Percentiles rank a stretch among this genome's conserved stretches.
Conservation (phyloP, 306 rosid genomes). For the Sechiopsis laciniata region DNA sequence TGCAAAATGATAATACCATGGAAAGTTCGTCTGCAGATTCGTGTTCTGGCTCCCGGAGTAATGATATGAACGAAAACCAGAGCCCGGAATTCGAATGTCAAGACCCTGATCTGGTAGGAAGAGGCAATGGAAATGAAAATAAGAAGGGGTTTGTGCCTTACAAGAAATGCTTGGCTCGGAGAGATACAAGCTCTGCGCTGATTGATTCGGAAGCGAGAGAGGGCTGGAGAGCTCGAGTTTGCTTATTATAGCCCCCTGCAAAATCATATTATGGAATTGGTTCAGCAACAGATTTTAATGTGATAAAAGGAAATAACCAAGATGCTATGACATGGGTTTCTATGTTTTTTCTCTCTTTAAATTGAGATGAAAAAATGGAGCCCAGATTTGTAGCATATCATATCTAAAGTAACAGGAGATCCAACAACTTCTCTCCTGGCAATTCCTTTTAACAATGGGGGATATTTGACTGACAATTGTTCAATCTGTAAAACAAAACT, state of each 20-base stretch:
- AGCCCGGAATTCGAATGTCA: slow-evolving; percentile 30
- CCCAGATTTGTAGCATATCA: slow-evolving; percentile 14
- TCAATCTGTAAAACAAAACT: slow-evolving; percentile 19
- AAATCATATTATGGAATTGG: not conserved
- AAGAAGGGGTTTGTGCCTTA: slow-evolving; percentile 72
- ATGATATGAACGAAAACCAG: slow-evolving; percentile 36
- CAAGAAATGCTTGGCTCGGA: slow-evolving; percentile 71
- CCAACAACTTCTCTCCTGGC: slow-evolving; percentile 8
- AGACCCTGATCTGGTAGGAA: slow-evolving; percentile 22
- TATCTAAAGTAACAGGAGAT: not conserved
- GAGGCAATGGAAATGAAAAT: slow-evolving; percentile 32
- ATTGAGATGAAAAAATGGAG: slow-evolving; percentile 7
- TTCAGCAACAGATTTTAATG: not conserved
- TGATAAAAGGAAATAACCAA: not conserved
- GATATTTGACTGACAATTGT: slow-evolving; percentile 5
- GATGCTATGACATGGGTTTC: slow-evolving; percentile 9
- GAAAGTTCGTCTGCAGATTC: slow-evolving; percentile 56
- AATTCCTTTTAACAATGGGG: slow-evolving; percentile 4
- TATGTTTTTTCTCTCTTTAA: not conserved
- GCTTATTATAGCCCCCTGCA: slow-evolving; percentile 41
- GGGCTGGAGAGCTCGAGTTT: slow-evolving; percentile 65
- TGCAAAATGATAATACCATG: slow-evolving; percentile 29
- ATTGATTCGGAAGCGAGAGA: slow-evolving; percentile 49
- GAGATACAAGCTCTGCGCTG: slow-evolving; percentile 44
- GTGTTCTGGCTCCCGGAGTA: slow-evolving; percentile 36